phyloP scores from a whole-genome alignment of 495 filamentous ascomycete species.

The Ascodesmis nigricans region DNA sequence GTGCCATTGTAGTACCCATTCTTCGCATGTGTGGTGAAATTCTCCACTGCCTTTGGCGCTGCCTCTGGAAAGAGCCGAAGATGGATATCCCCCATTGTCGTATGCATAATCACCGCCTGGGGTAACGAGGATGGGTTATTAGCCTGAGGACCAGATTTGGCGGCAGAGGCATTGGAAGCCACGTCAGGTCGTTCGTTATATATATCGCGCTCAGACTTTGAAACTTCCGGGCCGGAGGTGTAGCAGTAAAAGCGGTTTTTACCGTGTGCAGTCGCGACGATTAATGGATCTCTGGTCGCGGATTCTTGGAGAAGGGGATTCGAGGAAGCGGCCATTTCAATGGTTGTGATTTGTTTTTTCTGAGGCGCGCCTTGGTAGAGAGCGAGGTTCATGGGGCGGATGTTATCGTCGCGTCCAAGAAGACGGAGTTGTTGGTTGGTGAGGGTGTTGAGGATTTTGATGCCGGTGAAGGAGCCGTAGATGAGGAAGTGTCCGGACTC shows the following conservation, averaged over 20 bases:
- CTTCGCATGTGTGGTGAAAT: constrained; percentile 80
- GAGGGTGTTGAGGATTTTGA: constrained; percentile 84
- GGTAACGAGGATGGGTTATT: constrained; percentile 45
- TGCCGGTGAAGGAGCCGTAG: constrained; percentile 71
- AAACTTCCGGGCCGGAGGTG: constrained; percentile 66
- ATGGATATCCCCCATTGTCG: constrained; percentile 83
- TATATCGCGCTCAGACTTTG: constrained; percentile 68
- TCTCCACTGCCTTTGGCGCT: constrained; percentile 91
- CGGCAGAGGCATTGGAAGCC: constrained; percentile 13
- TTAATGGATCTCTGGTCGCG: constrained; percentile 73
- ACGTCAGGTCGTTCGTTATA: constrained; percentile 76
- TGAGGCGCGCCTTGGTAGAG: constrained; percentile 92
- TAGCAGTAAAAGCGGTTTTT: constrained; percentile 98
- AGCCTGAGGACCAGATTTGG: constrained; percentile 19
- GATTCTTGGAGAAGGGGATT: constrained; percentile 90
- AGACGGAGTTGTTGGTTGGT: constrained; percentile 77
- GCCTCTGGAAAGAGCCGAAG: constrained; percentile 82
- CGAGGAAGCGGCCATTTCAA: constrained; percentile 89
- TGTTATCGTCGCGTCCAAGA: constrained; percentile 71
- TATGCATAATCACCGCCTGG: constrained; percentile 68
- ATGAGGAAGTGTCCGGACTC: constrained; percentile 89
- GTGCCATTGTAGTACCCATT: constrained; percentile 90
- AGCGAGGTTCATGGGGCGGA: constrained; percentile 58
- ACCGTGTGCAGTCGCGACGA: constrained; percentile 59
- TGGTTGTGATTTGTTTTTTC: constrained; percentile 73